Evolutionary conservation across 2,329 filamentous ascomycete genomes (phyloP).

Genomic region (Grosmannia huntii): DNA sequence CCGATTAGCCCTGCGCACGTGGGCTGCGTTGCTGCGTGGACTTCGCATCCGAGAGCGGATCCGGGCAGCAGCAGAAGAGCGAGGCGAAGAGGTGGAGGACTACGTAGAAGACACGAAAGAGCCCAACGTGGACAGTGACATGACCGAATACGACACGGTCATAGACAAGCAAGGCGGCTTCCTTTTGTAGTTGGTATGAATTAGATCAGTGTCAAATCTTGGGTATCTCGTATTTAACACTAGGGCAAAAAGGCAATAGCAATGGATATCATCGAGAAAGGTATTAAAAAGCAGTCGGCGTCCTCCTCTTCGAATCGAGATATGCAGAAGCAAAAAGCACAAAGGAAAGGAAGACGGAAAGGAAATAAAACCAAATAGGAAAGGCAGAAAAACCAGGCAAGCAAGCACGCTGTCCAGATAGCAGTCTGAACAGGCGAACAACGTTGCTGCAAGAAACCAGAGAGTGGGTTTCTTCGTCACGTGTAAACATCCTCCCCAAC

Average conservation of each 20-base stretch:
- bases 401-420: not conserved
- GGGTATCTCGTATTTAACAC: constrained; percentile 9
- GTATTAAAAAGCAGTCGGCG: not conserved
- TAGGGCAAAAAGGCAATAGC: not conserved
- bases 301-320: not conserved
- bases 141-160: constrained; percentile 18
- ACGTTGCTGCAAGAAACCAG: not conserved
- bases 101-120: constrained; percentile 13
- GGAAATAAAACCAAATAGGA: not conserved
- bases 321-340: not conserved
- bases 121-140: constrained; percentile 15
- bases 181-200: constrained; percentile 5
- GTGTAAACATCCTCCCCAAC: not conserved
- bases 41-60: constrained; percentile 65
- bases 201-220: not conserved
- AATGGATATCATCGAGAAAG: constrained; percentile 11
- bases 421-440: not conserved
- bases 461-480: not conserved
- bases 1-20: constrained; percentile 49
- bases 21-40: constrained; percentile 66
- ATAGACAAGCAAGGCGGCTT: constrained; percentile 21
- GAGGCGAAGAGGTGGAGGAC: constrained; percentile 29
- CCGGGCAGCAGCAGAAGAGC: constrained; percentile 39
- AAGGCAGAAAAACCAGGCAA: not conserved
- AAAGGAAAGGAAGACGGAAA: not conserved